These are phyloP conservation scores for Grosmannia serpens DNA, from an alignment of 2,329 filamentous ascomycete genomes.

Conservation along the genomic window DNA sequence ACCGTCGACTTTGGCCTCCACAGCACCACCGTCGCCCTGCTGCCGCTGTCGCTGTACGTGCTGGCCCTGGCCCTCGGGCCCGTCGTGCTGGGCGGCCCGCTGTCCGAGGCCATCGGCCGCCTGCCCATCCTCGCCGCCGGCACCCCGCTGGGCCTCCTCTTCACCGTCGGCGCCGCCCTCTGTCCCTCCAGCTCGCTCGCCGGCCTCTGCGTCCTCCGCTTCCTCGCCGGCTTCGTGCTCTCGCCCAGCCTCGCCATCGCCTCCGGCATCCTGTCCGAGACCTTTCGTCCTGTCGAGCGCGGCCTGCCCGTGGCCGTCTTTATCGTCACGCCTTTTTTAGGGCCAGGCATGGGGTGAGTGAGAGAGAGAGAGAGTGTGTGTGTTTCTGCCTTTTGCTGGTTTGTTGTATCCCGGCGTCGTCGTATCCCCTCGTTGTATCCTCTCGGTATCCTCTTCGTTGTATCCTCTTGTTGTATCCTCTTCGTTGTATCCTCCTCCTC, in stretches of 20 bases:
- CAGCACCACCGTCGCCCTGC: slow-evolving; percentile 41
- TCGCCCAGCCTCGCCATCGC: slow-evolving; percentile 37
- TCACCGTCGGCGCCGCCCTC: slow-evolving; percentile 44
- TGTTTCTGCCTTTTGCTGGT: too few species aligned
- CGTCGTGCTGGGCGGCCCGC: slow-evolving; percentile 42
- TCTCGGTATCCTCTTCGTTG: neutral
- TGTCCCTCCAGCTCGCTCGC: slow-evolving; percentile 25
- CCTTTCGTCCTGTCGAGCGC: slow-evolving; percentile 29
- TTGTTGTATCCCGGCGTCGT: neutral
- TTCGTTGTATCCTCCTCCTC: too few species aligned
- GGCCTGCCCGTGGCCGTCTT: slow-evolving; percentile 32
- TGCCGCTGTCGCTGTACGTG: slow-evolving; percentile 48
- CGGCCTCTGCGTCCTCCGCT: slow-evolving; percentile 40
- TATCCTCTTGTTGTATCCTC: neutral
- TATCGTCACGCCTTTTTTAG: slow-evolving; percentile 40
- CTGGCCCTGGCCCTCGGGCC: slow-evolving; percentile 50
- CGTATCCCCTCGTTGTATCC: neutral
- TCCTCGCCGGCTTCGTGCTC: slow-evolving; percentile 42
- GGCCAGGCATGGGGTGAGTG: slow-evolving; percentile 38
- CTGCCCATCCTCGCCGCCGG: slow-evolving; percentile 37
- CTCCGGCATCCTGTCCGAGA: slow-evolving; percentile 37
- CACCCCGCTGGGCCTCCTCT: slow-evolving; percentile 37
- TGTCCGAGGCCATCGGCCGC: slow-evolving; percentile 47
- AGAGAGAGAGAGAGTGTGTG: too few species aligned
- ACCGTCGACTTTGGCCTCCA: slow-evolving; percentile 39